Evolutionary conservation across 2,329 filamentous ascomycete species (phyloP), one percentile per base, ranked within the genome.

Genomic region (Fulvia fulva): DNA sequence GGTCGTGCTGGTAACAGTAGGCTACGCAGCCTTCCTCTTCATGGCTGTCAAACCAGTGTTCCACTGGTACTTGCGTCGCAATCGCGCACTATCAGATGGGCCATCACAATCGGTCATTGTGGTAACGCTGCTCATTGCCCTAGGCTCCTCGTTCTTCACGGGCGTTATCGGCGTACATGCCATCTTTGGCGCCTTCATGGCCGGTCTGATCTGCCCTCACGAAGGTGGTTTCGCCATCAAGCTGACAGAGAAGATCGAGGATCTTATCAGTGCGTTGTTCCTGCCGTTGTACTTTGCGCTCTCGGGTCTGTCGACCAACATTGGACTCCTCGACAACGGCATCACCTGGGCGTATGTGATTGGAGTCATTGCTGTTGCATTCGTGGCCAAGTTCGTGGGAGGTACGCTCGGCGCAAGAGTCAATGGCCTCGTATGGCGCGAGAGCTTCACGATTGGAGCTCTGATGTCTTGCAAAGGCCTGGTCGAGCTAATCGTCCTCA

Each of bases 381-480:
- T 97, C 69, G 77, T 85, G 22, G 90, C 87, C 51, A 97, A 97
- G 73, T 88, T 97, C 53, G 78, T 87, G 12, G 93, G 92, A 44
- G 91, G 90, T 19, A 87, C 90, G 0, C 58, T 95, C 1, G 91
- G 92, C 7, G 91, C 93, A 0, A 83, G 85, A 34, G 70, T 85
- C 2, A 90, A 85, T 67, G 91, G 88, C 25, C 79, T 97, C 52
- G 82, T 95, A 1, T 97, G 93, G 93, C 84, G 92, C 59, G 93
- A 97, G 73, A 92, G 89, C 57, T 83, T 95, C 30, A 85, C 90
- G 1, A 94, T 97, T 65, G 93, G 93, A 14, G 85, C 87, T 16
- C 76, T 97, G 67, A 97, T 97, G 93, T 96, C 90, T 75, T 97
- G 93, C 75, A 97, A 97, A 74, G 93, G 93, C 68, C 80, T 97